Percentiles rank a stretch among this genome's conserved stretches.
Conservation (phyloP, 1,139 yeast genomes). For the Nadsonia starkeyi-henricii region DNA sequence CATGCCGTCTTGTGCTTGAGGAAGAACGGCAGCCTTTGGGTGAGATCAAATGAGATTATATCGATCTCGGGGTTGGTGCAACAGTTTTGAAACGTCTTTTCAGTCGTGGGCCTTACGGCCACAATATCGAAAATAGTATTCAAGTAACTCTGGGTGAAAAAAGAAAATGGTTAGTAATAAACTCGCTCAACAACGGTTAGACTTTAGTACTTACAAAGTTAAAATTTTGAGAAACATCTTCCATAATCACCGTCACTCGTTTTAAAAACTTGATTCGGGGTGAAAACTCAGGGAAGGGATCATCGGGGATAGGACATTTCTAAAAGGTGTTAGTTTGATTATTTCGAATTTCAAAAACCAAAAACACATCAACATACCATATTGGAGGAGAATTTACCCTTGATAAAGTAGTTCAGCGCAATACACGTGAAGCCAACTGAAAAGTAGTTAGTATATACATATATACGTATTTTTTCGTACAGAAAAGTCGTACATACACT, state of each 20-base stretch:
- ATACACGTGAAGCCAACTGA: conserved; percentile 53
- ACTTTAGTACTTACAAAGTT: conserved; percentile 33
- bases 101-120: conserved; percentile 70
- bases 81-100: conserved; percentile 63
- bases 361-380: conserved; percentile 4
- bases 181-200: conserved; percentile 20
- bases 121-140: conserved; percentile 48
- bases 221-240: conserved; percentile 68
- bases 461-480: not conserved
- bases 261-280: conserved; percentile 46
- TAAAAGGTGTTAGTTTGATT: conserved; percentile 26
- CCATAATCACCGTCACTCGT: conserved; percentile 59
- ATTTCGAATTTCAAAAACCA: not conserved
- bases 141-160: conserved; percentile 5
- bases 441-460: not conserved
- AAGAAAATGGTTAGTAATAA: not conserved
- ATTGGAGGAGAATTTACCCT: conserved; percentile 44
- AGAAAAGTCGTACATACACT: not conserved
- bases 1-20: conserved; percentile 76
- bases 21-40: conserved; percentile 55
- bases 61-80: conserved; percentile 67
- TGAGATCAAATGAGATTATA: conserved; percentile 57
- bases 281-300: conserved; percentile 19
- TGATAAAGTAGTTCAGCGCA: conserved; percentile 56
- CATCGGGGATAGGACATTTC: conserved; percentile 17